phyloP scores from a whole-genome alignment of 306 rosid species.

The Cucumis hystrix region DNA sequence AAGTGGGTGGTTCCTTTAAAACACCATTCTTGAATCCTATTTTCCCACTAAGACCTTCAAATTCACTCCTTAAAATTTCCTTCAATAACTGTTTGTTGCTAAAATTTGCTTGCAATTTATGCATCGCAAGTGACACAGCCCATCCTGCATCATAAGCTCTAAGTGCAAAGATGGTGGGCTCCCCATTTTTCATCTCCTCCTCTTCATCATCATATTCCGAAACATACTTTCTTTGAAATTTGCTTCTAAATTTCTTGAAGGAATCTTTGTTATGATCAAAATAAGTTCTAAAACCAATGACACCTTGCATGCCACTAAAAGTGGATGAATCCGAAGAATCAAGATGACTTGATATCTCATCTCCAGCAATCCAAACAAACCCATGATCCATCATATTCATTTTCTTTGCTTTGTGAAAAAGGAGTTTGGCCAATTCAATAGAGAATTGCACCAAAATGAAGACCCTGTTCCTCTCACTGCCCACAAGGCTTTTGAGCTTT shows the following conservation, averaged over 20 bases:
- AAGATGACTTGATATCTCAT: conserved; percentile 33
- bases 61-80: conserved; percentile 11
- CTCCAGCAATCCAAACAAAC: conserved; percentile 40
- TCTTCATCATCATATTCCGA: conserved; percentile 32
- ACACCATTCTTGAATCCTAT: conserved; percentile 18
- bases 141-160: conserved; percentile 36
- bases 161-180: conserved; percentile 43
- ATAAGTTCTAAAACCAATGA: conserved; percentile 36
- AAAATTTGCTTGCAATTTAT: conserved; percentile 12
- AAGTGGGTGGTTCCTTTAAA: background rate
- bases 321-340: conserved; percentile 36
- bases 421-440: conserved; percentile 20
- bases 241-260: conserved; percentile 21
- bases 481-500: conserved; percentile 28
- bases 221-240: conserved; percentile 23
- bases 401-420: conserved; percentile 35
- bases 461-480: conserved; percentile 24
- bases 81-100: conserved; percentile 6
- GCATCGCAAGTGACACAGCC: conserved; percentile 17
- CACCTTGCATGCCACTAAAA: conserved; percentile 39
- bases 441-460: conserved; percentile 46
- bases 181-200: conserved; percentile 6
- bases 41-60: conserved; percentile 36
- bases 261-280: conserved; percentile 10
- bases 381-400: conserved; percentile 52